Percentiles rank a stretch among this genome's conserved stretches.
Evolutionary conservation across 257 asterid genomes (phyloP).

Genomic region (Marsdenia floribunda): DNA sequence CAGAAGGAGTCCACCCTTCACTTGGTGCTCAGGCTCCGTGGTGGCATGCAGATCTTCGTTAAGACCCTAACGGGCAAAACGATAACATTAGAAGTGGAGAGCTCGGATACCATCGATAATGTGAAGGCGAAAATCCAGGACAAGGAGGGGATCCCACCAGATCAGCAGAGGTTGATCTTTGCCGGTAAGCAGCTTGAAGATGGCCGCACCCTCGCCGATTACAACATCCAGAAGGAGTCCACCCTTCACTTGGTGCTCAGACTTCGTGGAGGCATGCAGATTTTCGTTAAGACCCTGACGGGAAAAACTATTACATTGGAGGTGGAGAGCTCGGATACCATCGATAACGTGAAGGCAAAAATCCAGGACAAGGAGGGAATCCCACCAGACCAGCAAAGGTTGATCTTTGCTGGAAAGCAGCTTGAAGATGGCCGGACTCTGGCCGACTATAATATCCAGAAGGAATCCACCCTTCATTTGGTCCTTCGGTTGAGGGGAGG

Average conservation of each 20-base stretch:
- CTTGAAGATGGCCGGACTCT: conserved; percentile 64
- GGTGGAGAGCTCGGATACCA: conserved; percentile 48
- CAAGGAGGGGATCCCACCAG: conserved; percentile 43
- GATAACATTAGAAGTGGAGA: conserved; percentile 37
- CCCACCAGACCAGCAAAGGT: conserved; percentile 79
- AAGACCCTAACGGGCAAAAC: conserved; percentile 42
- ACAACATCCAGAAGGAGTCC: conserved; percentile 50
- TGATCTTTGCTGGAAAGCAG: conserved; percentile 67
- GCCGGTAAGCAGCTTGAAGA: conserved; percentile 39
- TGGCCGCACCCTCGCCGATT: conserved; percentile 45
- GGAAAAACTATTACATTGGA: conserved; percentile 50
- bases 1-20: conserved; percentile 40
- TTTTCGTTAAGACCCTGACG: conserved; percentile 43
- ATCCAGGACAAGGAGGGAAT: conserved; percentile 67
- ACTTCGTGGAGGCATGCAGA: conserved; percentile 45
- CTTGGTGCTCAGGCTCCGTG: conserved; percentile 34
- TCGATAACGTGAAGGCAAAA: conserved; percentile 42
- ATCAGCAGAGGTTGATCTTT: conserved; percentile 40
- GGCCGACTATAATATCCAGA: conserved; percentile 68
- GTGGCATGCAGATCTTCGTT: conserved; percentile 41
- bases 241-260: conserved; percentile 53
- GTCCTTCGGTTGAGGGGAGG: conserved; percentile 69
- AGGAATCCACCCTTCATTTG: conserved; percentile 59
- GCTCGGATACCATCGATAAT: conserved; percentile 40
- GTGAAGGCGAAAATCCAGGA: conserved; percentile 43